Base-by-base conservation (phyloP, 768 basidiomycete species). In the Lactifluus pinguis region DNA sequence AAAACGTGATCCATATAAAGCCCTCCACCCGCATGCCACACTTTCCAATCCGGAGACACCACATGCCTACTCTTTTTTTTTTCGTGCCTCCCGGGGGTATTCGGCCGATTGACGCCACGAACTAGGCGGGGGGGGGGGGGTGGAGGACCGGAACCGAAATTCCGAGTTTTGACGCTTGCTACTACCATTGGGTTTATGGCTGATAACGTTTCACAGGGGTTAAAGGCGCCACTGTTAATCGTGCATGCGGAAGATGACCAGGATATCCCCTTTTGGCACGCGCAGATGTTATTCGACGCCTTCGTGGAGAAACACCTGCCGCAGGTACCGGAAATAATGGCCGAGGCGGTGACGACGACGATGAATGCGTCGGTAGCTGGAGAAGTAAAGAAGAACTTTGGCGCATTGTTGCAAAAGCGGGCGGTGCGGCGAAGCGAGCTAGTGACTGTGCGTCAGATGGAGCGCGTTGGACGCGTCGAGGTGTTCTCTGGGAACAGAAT, bases 211-310 rank as follows among this genome's bases (percentile, higher is more conserved):
- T 53, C 19, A 14, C 68, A 91, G 89, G 76, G 79, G 60, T 80
- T 91, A 66, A 81, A 83, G 65, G 80, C 81, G 0, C 83, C 86
- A 7, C 78, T 89, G 10, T 75, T 92, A 32, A 79, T 94, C 63
- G 83, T 80, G 0, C 92, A 94, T 69, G 84, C 91, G 9, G 76
- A 78, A 60, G 78, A 92, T 70, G 92, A 94, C 72, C 75, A 73
- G 65, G 85, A 89, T 25, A 91, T 93, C 53, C 84, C 85, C 0
- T 76, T 82, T 62, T 75, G 78, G 2, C 90, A 94, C 68, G 84
- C 91, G 0, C 75, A 77, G 14, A 71, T 75, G 0, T 79, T 94
- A 29, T 91, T 91, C 72, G 76, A 87, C 39, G 75, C 80, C 0
- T 80, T 92, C 59, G 69, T 89, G 39, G 83, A 84, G 21, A 82